phyloP scores from a whole-genome alignment of 768 basidiomycete genomes.

The Lactarius trivialis region DNA sequence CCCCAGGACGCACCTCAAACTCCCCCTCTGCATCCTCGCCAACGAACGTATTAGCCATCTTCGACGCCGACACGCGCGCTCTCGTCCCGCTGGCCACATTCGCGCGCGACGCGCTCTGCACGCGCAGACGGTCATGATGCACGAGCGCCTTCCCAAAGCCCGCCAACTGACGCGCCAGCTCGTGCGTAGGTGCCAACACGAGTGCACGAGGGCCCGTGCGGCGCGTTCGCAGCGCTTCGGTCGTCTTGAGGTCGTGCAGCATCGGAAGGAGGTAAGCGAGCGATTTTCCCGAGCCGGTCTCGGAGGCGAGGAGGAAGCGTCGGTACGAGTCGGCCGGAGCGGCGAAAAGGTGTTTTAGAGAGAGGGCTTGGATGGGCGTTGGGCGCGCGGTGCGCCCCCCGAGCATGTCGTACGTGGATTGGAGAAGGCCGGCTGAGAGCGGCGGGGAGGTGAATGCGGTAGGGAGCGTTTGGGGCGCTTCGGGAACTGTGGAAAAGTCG shows the following conservation, averaged over 20 bases:
- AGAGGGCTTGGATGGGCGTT: slow-evolving; percentile 74
- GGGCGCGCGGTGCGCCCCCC: slow-evolving; percentile 56
- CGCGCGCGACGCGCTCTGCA: slow-evolving; percentile 59
- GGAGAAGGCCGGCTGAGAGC: slow-evolving; percentile 56
- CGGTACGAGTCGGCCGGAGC: slow-evolving; percentile 34
- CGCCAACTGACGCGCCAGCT: slow-evolving; percentile 76
- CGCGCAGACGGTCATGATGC: slow-evolving; percentile 71
- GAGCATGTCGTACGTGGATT: slow-evolving; percentile 50
- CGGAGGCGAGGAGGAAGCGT: slow-evolving; percentile 53
- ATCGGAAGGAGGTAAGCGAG: slow-evolving; percentile 85
- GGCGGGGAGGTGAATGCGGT: slow-evolving; percentile 58
- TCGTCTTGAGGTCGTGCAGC: slow-evolving; percentile 66
- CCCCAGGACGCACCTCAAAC: slow-evolving; percentile 23
- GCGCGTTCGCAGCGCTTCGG: slow-evolving; percentile 37
- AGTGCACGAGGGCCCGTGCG: slow-evolving; percentile 57
- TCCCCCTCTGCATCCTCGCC: slow-evolving; percentile 23
- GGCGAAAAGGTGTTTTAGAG: slow-evolving; percentile 57
- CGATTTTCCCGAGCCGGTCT: slow-evolving; percentile 90
- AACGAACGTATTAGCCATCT: slow-evolving; percentile 38
- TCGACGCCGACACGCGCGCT: slow-evolving; percentile 36
- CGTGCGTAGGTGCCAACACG: slow-evolving; percentile 84
- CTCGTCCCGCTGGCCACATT: slow-evolving; percentile 34
- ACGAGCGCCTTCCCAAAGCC: slow-evolving; percentile 65
- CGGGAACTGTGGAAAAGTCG: slow-evolving; percentile 29
- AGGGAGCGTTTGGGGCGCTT: slow-evolving; percentile 30